phyloP scores from a whole-genome alignment of 495 filamentous ascomycete species.

The Cercophora newfieldiana region DNA sequence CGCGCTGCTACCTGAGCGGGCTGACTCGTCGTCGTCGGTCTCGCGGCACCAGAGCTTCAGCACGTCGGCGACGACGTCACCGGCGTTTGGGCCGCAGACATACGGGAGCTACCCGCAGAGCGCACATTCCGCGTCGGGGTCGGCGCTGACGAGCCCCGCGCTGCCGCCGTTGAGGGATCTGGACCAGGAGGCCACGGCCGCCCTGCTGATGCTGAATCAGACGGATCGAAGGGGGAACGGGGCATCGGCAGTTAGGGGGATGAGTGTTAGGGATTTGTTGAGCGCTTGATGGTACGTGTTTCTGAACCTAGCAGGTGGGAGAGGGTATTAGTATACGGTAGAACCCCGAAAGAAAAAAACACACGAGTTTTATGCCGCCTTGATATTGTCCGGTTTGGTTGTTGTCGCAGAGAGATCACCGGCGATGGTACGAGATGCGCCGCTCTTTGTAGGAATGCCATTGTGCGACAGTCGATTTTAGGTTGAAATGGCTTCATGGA shows the following conservation, averaged over 20 bases:
- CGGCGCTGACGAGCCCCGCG: constrained; percentile 51
- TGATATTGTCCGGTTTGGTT: no score
- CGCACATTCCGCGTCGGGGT: constrained; percentile 39
- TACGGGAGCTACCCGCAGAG: constrained; percentile 30
- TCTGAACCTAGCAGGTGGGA: no score
- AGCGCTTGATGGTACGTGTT: no score
- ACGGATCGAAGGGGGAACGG: constrained; percentile 49
- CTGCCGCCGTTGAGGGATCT: constrained; percentile 49
- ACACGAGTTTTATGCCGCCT: no score
- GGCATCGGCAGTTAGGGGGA: constrained; percentile 46
- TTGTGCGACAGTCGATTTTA: constrained; percentile 7
- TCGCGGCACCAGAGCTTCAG: constrained; percentile 50
- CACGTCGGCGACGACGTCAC: constrained; percentile 47
- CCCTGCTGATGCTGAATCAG: constrained; percentile 73
- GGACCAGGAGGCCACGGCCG: constrained; percentile 79
- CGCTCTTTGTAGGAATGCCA: background rate
- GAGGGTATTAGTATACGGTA: no score
- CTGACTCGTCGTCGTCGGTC: constrained; percentile 47
- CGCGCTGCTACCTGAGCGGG: constrained; percentile 42
- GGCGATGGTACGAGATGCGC: background rate
- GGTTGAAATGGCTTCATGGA: constrained; percentile 26
- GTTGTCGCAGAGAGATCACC: background rate
- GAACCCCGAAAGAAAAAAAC: no score
- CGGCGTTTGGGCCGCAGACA: constrained; percentile 44
- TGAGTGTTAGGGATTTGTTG: constrained; percentile 80